phyloP scores from a whole-genome alignment of 2,329 filamentous ascomycete genomes.

The Neocatenulostroma microsporum region DNA sequence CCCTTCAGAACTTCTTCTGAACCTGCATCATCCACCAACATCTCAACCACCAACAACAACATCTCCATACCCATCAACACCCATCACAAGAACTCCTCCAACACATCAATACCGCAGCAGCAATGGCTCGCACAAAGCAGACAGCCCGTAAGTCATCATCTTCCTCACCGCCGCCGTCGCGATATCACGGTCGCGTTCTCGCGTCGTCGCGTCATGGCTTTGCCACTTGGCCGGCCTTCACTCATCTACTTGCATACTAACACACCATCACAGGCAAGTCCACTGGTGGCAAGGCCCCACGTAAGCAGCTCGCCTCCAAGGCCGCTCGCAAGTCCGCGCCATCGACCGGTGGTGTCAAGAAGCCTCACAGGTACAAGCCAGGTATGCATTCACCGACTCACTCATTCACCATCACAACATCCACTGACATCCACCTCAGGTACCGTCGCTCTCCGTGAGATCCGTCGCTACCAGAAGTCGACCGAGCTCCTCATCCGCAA shows the following conservation, averaged over 20 bases:
- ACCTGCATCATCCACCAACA: not conserved
- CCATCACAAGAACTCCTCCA: slow-evolving; percentile 15
- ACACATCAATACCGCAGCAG: slow-evolving; percentile 19
- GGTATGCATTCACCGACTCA: slow-evolving; percentile 27
- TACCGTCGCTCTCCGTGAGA: slow-evolving; percentile 83
- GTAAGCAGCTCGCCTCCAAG: slow-evolving; percentile 99
- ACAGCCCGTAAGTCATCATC: slow-evolving; percentile 46
- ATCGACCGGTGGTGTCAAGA: slow-evolving; percentile 69
- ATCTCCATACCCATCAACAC: slow-evolving; percentile 11
- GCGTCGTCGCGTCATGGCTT: slow-evolving; percentile 13
- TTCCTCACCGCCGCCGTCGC: slow-evolving; percentile 18
- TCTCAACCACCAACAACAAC: slow-evolving; percentile 7
- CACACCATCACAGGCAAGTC: slow-evolving; percentile 54
- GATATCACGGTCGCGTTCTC: slow-evolving; percentile 17
- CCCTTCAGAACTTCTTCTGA: not conserved
- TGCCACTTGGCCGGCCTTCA: slow-evolving; percentile 8
- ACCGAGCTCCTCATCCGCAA: slow-evolving; percentile 80
- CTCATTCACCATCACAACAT: slow-evolving; percentile 11
- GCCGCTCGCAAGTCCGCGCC: slow-evolving; percentile 97
- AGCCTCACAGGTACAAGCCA: slow-evolving; percentile 50
- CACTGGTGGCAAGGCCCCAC: slow-evolving; percentile 64
- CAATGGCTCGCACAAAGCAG: slow-evolving; percentile 50
- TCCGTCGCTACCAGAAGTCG: slow-evolving; percentile 79
- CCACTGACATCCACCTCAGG: slow-evolving; percentile 40
- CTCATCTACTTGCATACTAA: slow-evolving; percentile 22